A percentile compares a stretch with the other conserved stretches of the same genome.
phyloP scores from a whole-genome alignment of 139 green algal species.

The Tetraselmis striata region DNA sequence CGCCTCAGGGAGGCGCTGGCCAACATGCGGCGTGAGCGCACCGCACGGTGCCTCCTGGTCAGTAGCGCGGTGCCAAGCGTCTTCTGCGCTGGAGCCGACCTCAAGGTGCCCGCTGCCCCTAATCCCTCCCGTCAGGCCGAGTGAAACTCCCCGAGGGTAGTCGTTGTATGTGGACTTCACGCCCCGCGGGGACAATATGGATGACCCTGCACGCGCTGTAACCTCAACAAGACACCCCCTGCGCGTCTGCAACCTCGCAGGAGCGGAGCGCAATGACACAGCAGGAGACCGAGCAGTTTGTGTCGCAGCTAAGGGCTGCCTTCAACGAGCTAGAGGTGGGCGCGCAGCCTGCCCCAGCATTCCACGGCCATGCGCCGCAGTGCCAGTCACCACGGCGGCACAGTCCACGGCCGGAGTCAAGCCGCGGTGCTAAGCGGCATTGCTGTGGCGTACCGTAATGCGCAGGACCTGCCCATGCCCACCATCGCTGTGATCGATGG shows the following conservation, averaged over 20 bases:
- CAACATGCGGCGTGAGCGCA: conserved; percentile 50
- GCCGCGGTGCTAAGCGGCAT: too few species aligned
- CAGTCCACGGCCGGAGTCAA: too few species aligned
- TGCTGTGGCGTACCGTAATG: too few species aligned
- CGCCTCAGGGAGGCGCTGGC: conserved; percentile 35
- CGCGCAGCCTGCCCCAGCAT: too few species aligned
- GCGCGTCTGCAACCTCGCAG: conserved; percentile 14
- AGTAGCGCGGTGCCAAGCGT: conserved; percentile 48
- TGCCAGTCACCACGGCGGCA: conserved; percentile 41
- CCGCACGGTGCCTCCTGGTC: conserved; percentile 63
- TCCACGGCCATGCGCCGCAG: too few species aligned
- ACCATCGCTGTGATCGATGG: conserved; percentile 59
- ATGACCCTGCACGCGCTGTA: background rate
- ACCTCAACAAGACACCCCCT: background rate
- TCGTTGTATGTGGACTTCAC: background rate
- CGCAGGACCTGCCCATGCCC: conserved; percentile 53
- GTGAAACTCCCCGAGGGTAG: background rate
- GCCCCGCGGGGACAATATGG: background rate
- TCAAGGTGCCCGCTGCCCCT: conserved; percentile 16
- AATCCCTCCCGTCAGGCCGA: background rate
- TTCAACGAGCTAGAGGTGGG: conserved; percentile 49
- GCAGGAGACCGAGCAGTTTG: conserved; percentile 60
- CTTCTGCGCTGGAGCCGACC: conserved; percentile 66
- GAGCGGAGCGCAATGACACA: conserved; percentile 67
- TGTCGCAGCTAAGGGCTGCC: conserved; percentile 47